phyloP scores from a whole-genome alignment of 768 basidiomycete species.

The Boletus pseudo-olivaceus region DNA sequence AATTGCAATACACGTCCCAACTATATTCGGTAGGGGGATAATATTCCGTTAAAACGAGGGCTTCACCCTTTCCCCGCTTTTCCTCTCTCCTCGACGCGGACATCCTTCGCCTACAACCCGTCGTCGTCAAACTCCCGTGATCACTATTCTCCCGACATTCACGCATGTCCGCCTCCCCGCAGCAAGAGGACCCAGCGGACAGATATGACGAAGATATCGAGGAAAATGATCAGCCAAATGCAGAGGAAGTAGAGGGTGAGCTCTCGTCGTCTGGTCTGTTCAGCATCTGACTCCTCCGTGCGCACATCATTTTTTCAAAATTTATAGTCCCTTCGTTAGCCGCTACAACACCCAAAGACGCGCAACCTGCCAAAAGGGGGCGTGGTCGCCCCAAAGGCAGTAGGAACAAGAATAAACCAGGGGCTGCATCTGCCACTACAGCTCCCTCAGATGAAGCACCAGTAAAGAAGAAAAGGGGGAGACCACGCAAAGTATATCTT shows the following conservation, averaged over 20 bases:
- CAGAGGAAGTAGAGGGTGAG: conserved; percentile 32
- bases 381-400: conserved; percentile 89
- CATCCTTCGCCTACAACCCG: conserved; percentile 22
- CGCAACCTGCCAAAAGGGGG: conserved; percentile 60
- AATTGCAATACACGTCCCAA: conserved; percentile 56
- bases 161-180: conserved; percentile 62
- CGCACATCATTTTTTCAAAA: conserved; percentile 17
- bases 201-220: conserved; percentile 60
- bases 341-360: conserved; percentile 37
- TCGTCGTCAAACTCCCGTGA: conserved; percentile 25
- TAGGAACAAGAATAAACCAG: conserved; percentile 59
- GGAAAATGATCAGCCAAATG: conserved; percentile 42
- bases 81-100: conserved; percentile 41
- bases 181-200: conserved; percentile 52
- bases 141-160: conserved; percentile 18
- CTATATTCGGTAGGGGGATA: conserved; percentile 70
- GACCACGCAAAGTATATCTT: conserved; percentile 47
- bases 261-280: conserved; percentile 9
- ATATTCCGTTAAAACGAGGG: conserved; percentile 73
- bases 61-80: conserved; percentile 63
- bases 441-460: conserved; percentile 27
- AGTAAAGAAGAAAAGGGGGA: conserved; percentile 45
- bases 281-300: conserved; percentile 9
- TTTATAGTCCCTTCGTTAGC: conserved; percentile 30
- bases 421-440: conserved; percentile 31